A percentile compares a stretch with the other conserved stretches of the same genome.
phyloP scores from a whole-genome alignment of 805 yeast genomes.

The Yamadazyma philogaea region DNA sequence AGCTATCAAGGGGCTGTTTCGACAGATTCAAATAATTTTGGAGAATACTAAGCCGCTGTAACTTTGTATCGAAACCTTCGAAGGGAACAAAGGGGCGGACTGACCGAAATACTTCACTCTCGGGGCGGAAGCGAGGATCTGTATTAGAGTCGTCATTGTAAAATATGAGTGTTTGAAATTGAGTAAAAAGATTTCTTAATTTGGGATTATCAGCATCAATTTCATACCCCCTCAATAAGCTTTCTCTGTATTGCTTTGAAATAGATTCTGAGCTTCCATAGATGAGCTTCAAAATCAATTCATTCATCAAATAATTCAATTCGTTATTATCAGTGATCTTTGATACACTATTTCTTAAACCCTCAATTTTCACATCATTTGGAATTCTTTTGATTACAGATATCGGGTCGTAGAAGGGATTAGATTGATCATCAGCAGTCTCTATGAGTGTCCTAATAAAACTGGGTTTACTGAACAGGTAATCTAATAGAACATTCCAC shows the following conservation, averaged over 20 bases:
- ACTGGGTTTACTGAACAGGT: slow-evolving; percentile 68
- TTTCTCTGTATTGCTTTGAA: slow-evolving; percentile 20
- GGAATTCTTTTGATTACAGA: slow-evolving; percentile 67
- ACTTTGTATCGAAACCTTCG: slow-evolving; percentile 3
- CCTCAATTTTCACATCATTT: slow-evolving; percentile 56
- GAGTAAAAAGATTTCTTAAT: slow-evolving; percentile 19
- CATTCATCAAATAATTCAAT: slow-evolving; percentile 48
- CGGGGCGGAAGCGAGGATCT: slow-evolving; percentile 1
- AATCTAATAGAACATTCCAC: slow-evolving; percentile 73
- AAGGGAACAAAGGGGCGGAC: neutral
- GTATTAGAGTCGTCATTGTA: slow-evolving; percentile 7
- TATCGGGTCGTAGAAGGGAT: slow-evolving; percentile 54
- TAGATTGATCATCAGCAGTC: slow-evolving; percentile 54
- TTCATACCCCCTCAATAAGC: slow-evolving; percentile 27
- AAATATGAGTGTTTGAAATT: slow-evolving; percentile 28
- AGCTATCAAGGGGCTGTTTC: neutral
- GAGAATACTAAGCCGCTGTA: slow-evolving; percentile 8
- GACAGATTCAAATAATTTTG: slow-evolving; percentile 4
- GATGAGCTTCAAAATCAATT: slow-evolving; percentile 45
- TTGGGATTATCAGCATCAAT: slow-evolving; percentile 17
- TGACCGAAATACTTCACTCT: neutral
- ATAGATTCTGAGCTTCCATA: slow-evolving; percentile 29
- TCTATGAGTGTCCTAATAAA: slow-evolving; percentile 74
- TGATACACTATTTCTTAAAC: slow-evolving; percentile 57
- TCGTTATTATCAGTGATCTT: slow-evolving; percentile 64